Conservation (phyloP, 192 early-diverging fungal species). For the Coemansia aciculifera region DNA sequence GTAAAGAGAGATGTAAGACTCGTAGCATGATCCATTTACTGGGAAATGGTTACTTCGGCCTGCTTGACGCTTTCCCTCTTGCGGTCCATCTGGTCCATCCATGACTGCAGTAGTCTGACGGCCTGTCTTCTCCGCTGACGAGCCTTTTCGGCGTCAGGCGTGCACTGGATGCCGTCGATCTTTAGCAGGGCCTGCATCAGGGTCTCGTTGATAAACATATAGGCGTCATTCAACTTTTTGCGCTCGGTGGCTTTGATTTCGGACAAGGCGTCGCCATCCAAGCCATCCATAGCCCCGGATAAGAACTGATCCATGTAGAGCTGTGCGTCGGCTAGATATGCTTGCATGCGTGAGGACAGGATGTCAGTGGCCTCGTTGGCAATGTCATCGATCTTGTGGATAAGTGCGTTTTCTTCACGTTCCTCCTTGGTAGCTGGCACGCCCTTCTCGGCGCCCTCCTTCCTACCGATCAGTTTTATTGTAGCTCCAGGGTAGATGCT, state of each 20-base stretch:
- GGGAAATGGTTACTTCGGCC: constrained; percentile 50
- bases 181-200: constrained; percentile 77
- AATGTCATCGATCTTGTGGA: constrained; percentile 55
- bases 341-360: constrained; percentile 53
- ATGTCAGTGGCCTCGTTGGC: constrained; percentile 42
- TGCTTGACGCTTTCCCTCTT: constrained; percentile 63
- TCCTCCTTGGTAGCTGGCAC: constrained; percentile 41
- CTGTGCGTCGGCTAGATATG: constrained; percentile 49
- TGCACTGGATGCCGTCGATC: constrained; percentile 72
- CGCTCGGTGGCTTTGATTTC: constrained; percentile 49
- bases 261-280: constrained; percentile 35
- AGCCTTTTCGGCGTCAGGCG: constrained; percentile 69
- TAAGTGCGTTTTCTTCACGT: constrained; percentile 47
- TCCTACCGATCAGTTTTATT: constrained; percentile 70
- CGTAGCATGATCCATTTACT: constrained; percentile 5
- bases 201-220: constrained; percentile 67
- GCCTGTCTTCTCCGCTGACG: constrained; percentile 70
- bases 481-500: constrained; percentile 74
- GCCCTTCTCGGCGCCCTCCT: constrained; percentile 41
- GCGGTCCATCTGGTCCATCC: constrained; percentile 76
- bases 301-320: constrained; percentile 52
- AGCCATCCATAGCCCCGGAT: constrained; percentile 30
- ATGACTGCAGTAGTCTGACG: constrained; percentile 69
- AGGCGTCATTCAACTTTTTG: constrained; percentile 68
- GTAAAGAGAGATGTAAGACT: background rate